phyloP scores from a whole-genome alignment of 2,329 filamentous ascomycete species.

The Fusarium coicis region DNA sequence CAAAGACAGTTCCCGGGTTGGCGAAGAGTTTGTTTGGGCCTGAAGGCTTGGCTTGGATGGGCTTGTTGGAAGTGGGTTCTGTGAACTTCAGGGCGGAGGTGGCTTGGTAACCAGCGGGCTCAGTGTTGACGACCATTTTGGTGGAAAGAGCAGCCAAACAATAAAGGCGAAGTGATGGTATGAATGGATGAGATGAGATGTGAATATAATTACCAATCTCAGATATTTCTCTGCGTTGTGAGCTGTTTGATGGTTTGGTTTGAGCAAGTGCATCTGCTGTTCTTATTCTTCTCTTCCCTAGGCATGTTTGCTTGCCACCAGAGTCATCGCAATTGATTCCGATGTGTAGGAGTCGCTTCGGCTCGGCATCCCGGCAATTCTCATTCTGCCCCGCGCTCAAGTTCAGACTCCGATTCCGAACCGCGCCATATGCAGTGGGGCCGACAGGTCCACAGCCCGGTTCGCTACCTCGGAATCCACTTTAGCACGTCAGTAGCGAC shows the following conservation, averaged over 20 bases:
- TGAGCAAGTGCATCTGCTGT: background rate
- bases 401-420: background rate
- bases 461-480: constrained; percentile 6
- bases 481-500: background rate
- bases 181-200: background rate
- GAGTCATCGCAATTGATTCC: background rate
- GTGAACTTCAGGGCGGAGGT: background rate
- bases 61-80: background rate
- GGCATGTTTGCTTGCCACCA: accelerated
- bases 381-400: background rate
- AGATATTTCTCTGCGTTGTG: background rate
- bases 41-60: constrained; percentile 12
- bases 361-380: background rate
- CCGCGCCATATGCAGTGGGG: background rate
- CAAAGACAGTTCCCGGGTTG: background rate
- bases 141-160: accelerated
- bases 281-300: background rate
- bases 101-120: background rate
- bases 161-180: accelerated
- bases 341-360: background rate
- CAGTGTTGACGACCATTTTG: constrained; percentile 10
- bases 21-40: constrained; percentile 5
- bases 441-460: constrained; percentile 2
- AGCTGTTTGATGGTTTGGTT: background rate
- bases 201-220: accelerated